A percentile compares a stretch with the other conserved stretches of the same genome.
phyloP scores from a whole-genome alignment of 2,329 filamentous ascomycete species.

The Aspergillus sp. region DNA sequence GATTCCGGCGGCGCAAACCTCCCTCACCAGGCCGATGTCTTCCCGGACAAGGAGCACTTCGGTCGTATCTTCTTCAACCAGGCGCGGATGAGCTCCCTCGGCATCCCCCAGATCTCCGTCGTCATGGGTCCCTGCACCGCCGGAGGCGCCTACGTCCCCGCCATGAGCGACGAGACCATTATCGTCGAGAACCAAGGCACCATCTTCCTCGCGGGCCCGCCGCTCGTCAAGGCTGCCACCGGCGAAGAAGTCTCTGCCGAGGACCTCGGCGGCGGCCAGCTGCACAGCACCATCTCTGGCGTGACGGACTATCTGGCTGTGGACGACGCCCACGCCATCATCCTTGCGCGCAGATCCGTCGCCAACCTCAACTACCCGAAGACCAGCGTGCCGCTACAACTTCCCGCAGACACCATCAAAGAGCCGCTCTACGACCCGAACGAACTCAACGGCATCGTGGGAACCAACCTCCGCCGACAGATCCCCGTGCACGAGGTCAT shows the following conservation, averaged over 20 bases:
- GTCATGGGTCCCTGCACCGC: slow-evolving; percentile 98
- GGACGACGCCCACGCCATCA: slow-evolving; percentile 86
- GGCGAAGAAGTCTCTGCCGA: slow-evolving; percentile 89
- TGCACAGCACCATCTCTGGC: slow-evolving; percentile 87
- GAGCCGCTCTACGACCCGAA: slow-evolving; percentile 77
- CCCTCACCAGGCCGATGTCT: slow-evolving; percentile 91
- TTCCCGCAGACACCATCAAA: slow-evolving; percentile 46
- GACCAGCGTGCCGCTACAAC: slow-evolving; percentile 32
- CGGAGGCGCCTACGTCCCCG: slow-evolving; percentile 91
- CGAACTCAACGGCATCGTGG: slow-evolving; percentile 84
- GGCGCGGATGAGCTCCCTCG: slow-evolving; percentile 82
- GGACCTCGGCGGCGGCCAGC: slow-evolving; percentile 82
- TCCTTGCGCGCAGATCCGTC: slow-evolving; percentile 78
- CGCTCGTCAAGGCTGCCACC: slow-evolving; percentile 92
- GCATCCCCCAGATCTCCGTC: slow-evolving; percentile 89
- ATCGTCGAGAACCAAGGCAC: slow-evolving; percentile 96
- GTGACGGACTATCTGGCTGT: slow-evolving; percentile 95
- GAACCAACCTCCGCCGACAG: slow-evolving; percentile 82
- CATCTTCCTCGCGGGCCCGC: slow-evolving; percentile 92
- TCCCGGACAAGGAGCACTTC: slow-evolving; percentile 92
- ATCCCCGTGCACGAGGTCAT: slow-evolving; percentile 88
- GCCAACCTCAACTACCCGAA: slow-evolving; percentile 85
- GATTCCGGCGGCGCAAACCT: slow-evolving; percentile 95
- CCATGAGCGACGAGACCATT: slow-evolving; percentile 96
- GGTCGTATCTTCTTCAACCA: slow-evolving; percentile 98